Conservation (phyloP, 2,329 filamentous ascomycete genomes). For the Claviceps spartinae region DNA sequence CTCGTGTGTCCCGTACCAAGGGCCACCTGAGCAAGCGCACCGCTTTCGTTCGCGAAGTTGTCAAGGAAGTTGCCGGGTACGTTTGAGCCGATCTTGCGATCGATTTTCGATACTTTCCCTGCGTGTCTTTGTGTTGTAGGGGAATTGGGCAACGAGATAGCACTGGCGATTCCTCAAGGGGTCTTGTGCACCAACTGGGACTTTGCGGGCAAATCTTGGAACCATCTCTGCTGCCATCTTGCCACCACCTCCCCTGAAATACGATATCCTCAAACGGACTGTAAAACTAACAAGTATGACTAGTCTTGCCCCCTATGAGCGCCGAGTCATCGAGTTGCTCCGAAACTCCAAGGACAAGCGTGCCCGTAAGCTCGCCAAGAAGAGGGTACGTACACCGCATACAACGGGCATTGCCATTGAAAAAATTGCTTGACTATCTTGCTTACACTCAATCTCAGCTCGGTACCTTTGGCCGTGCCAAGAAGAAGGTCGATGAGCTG, state of each 20-base stretch:
- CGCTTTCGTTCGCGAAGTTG: conserved; percentile 89
- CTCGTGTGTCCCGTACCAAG: conserved; percentile 74
- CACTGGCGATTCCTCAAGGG: no score
- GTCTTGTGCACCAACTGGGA: neutral
- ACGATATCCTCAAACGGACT: neutral
- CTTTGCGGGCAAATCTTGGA: no score
- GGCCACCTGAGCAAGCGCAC: conserved; percentile 95
- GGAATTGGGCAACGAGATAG: no score
- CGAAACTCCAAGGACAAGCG: conserved; percentile 99
- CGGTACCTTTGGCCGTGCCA: conserved; percentile 96
- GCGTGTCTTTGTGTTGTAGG: no score
- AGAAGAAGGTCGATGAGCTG: conserved; percentile 99
- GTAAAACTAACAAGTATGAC: neutral
- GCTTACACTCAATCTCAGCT: conserved; percentile 41
- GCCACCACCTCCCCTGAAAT: neutral
- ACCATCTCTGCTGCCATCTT: neutral
- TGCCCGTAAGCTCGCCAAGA: conserved; percentile 97
- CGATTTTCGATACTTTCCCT: neutral
- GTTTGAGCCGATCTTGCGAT: conserved; percentile 19
- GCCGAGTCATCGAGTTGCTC: conserved; percentile 96
- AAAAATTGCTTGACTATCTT: conserved; percentile 1
- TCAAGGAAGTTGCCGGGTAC: conserved; percentile 95
- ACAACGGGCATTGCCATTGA: neutral
- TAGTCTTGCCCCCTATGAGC: conserved; percentile 88
- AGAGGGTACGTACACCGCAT: conserved; percentile 55